phyloP scores from a whole-genome alignment of 2,329 filamentous ascomycete genomes.

The Penicillium sp. region DNA sequence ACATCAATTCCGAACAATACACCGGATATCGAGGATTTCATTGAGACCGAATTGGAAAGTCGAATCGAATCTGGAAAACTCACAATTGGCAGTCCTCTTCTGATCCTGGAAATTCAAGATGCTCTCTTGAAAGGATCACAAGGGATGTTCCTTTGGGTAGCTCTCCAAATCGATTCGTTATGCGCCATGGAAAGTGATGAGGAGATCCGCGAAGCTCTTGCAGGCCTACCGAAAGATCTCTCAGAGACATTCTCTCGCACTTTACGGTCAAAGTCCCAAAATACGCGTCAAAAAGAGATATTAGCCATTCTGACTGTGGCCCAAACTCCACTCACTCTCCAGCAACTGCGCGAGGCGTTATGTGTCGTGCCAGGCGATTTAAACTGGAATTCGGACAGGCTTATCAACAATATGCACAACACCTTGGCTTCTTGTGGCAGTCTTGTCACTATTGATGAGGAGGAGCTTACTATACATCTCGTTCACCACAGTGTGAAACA shows the following conservation, averaged over 20 bases:
- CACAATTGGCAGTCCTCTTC: neutral
- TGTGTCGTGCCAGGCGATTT: neutral
- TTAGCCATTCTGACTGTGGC: neutral
- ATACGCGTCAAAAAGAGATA: neutral
- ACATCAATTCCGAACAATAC: neutral
- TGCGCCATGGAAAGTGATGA: constrained; percentile 6
- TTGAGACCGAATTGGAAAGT: neutral
- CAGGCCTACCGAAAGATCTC: neutral
- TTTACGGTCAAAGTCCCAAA: neutral
- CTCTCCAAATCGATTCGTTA: constrained; percentile 7
- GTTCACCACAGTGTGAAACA: neutral
- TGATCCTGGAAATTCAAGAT: neutral
- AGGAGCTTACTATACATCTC: neutral
- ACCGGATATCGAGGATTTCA: neutral
- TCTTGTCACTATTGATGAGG: neutral
- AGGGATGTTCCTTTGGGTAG: constrained; percentile 13
- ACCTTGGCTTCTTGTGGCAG: neutral
- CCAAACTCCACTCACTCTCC: neutral
- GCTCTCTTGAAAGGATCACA: constrained; percentile 1
- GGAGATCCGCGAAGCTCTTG: constrained; percentile 3
- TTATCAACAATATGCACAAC: constrained; percentile 4
- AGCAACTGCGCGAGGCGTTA: constrained; percentile 4
- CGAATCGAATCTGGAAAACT: neutral
- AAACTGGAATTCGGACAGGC: neutral
- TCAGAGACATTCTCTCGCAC: neutral